Conservation (phyloP, 2,329 filamentous ascomycete species). For the Geosmithia morbida region DNA sequence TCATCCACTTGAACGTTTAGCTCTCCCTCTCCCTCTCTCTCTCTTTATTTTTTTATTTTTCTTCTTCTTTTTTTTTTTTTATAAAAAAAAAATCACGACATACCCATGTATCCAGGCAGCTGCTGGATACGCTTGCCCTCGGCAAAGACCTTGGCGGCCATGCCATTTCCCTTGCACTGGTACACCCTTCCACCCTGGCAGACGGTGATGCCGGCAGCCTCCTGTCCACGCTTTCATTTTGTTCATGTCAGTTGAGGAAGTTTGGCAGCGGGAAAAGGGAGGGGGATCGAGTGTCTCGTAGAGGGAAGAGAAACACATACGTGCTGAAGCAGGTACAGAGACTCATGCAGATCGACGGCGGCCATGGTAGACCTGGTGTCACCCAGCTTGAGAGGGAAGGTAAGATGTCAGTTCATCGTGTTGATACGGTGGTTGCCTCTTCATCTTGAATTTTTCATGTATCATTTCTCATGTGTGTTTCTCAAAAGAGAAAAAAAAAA, state of each 20-base stretch:
- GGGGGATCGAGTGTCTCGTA: too few relatives aligned
- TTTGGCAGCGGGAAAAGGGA: background rate
- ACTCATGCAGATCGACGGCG: slow-evolving; percentile 49
- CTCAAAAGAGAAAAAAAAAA: background rate
- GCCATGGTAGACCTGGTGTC: slow-evolving; percentile 25
- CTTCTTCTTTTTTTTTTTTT: too few relatives aligned
- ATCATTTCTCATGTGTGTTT: too few relatives aligned
- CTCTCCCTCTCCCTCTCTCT: too few relatives aligned
- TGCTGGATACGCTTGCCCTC: slow-evolving; percentile 55
- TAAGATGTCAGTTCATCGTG: background rate
- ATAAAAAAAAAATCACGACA: too few relatives aligned
- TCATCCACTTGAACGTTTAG: too few relatives aligned
- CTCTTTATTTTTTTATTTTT: too few relatives aligned
- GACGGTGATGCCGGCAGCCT: slow-evolving; percentile 77
- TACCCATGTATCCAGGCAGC: slow-evolving; percentile 61
- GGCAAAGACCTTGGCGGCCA: slow-evolving; percentile 50
- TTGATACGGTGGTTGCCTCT: background rate
- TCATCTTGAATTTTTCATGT: background rate
- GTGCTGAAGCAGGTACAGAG: slow-evolving; percentile 53
- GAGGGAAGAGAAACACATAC: slow-evolving; percentile 11
- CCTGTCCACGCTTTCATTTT: slow-evolving; percentile 41
- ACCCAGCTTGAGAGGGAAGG: slow-evolving; percentile 7
- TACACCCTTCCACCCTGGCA: slow-evolving; percentile 67
- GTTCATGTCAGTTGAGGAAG: background rate
- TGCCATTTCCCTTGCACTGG: slow-evolving; percentile 81